Percentiles rank a stretch among this genome's conserved stretches.
Evolutionary conservation across 2,329 filamentous ascomycete genomes (phyloP).

Genomic region (Diaporthe destruens): DNA sequence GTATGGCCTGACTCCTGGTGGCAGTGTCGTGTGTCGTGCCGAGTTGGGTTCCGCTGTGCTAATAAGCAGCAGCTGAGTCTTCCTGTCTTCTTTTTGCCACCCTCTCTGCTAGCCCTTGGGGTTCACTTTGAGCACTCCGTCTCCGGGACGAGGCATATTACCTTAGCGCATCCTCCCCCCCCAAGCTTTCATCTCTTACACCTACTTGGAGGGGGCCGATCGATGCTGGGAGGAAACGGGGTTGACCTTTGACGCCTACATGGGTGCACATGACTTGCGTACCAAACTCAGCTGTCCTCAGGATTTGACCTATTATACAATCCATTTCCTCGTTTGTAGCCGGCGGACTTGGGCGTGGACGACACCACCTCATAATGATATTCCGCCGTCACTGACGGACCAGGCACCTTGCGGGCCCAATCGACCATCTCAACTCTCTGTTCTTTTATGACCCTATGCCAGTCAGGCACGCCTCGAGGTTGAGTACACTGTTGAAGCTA

Average conservation of each 20-base stretch:
- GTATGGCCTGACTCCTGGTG: background rate
- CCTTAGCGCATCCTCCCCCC: constrained; percentile 25
- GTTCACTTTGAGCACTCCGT: background rate
- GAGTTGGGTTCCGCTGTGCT: constrained; percentile 1
- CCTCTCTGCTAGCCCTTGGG: background rate
- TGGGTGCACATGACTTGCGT: constrained; percentile 12
- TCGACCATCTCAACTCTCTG: background rate
- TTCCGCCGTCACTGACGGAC: background rate
- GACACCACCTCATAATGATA: constrained; percentile 15
- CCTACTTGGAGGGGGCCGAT: constrained; percentile 21
- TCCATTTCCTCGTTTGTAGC: background rate
- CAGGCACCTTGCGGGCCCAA: background rate
- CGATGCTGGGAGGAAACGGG: constrained; percentile 8
- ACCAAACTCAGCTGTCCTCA: background rate
- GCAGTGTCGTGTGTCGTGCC: background rate
- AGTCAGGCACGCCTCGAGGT: background rate
- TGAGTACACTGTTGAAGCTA: background rate
- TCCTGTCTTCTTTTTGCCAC: constrained; percentile 18
- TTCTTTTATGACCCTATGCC: background rate
- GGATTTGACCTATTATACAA: background rate
- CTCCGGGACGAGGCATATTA: constrained; percentile 17
- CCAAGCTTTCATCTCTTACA: constrained; percentile 14
- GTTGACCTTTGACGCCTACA: constrained; percentile 11
- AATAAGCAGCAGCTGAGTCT: constrained; percentile 5
- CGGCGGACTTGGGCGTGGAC: constrained; percentile 1